Evolutionary conservation across 352 stramenopile species (phyloP), one percentile per base, ranked within the genome.

Genomic region (Phytophthora sp.): DNA sequence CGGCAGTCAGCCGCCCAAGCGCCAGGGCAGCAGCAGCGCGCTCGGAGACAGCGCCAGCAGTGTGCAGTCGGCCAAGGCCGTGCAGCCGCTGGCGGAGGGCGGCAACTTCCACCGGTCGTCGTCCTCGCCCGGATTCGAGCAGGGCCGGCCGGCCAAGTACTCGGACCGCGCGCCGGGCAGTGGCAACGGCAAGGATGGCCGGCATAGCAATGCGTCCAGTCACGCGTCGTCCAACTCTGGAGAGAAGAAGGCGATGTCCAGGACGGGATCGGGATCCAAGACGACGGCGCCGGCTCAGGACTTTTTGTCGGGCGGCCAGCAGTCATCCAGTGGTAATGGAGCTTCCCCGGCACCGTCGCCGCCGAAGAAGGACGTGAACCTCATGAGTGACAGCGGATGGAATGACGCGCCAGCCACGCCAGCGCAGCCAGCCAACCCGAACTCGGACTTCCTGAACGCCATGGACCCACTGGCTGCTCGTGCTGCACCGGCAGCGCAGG

Each of bases 321-420:
- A 64, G 27, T 50, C 67, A 15, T 31, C 69, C 7, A 31, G 30
- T 26, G 34, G 37, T 8, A 27, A 44, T 46, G 20, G 34, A n/a
- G 26, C 43, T 37, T 12, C 57, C 23, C 8, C 63, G 15, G 49
- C 69, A 0, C 50, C 61, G 4, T 67, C 57, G 17, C 34, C 62
- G 17, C 27, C 51, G 15, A 61, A 66, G 13, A 69, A 69, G 15
- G 66, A 81, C 32, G 85, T 92, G 26, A 88, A 92, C 52, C 74
- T 94, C 23, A 94, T 94, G 79, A 82, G 60, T 51, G 83, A 85
- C 51, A 85, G 74, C 38, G 63, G 59, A 3, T 89, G 77, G 79
- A 73, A 62, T 5, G 79, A 84, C 41, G 57, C 63, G 20, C 42
- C 62, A 2, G 49, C 65, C 5, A 45, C 44, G 7, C 20, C 61